phyloP scores from a whole-genome alignment of 371 early-diverging fungal species.

The Mucor mucedo region DNA sequence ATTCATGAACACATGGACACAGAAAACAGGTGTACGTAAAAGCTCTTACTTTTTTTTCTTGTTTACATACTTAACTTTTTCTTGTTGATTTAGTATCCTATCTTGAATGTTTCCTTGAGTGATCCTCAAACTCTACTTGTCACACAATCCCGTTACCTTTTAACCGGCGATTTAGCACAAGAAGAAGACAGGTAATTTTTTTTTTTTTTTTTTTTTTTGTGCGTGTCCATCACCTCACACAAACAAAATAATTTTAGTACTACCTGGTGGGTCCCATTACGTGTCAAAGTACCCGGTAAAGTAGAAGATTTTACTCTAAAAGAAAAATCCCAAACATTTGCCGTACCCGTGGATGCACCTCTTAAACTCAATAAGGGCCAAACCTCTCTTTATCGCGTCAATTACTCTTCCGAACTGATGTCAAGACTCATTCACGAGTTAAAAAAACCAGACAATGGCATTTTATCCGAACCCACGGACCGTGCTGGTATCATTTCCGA shows the following conservation, averaged over 20 bases:
- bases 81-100: slow-evolving; percentile 62
- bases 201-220: background rate
- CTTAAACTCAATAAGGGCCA: slow-evolving; percentile 70
- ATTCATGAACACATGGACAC: slow-evolving; percentile 91
- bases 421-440: slow-evolving; percentile 45
- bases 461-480: slow-evolving; percentile 51
- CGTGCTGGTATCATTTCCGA: slow-evolving; percentile 70
- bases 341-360: slow-evolving; percentile 34
- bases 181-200: slow-evolving; percentile 33
- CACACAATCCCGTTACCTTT: slow-evolving; percentile 76
- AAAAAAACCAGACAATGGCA: slow-evolving; percentile 28
- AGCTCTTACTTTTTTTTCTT: background rate
- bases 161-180: slow-evolving; percentile 72
- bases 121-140: slow-evolving; percentile 48
- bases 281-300: slow-evolving; percentile 36
- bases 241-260: slow-evolving; percentile 54
- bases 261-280: slow-evolving; percentile 80
- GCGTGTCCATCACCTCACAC: too few relatives aligned
- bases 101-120: slow-evolving; percentile 66
- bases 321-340: slow-evolving; percentile 34
- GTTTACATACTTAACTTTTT: background rate
- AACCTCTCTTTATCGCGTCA: slow-evolving; percentile 71
- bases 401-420: slow-evolving; percentile 59
- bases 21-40: slow-evolving; percentile 68
- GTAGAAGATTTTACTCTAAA: slow-evolving; percentile 30